A percentile compares a stretch with the other conserved stretches of the same genome.
phyloP scores from a whole-genome alignment of 2,329 filamentous ascomycete genomes.

The Diplodia scrobiculata region DNA sequence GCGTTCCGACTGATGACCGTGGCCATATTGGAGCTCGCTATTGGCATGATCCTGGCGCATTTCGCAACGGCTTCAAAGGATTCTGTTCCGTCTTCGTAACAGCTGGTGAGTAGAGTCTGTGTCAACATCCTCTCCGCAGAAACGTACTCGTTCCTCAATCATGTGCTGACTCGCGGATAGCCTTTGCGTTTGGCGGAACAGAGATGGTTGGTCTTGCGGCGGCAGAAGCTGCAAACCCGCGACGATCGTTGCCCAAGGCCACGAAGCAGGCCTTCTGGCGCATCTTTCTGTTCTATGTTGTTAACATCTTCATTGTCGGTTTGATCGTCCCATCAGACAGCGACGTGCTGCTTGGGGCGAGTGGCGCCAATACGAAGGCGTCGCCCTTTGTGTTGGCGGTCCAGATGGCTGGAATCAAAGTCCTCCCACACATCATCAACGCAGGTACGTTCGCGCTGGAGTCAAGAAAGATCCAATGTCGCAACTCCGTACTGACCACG shows the following conservation, averaged over 20 bases:
- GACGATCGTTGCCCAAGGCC: conserved; percentile 51
- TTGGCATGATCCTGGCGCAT: conserved; percentile 61
- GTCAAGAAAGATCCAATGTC: not conserved
- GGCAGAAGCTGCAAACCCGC: conserved; percentile 62
- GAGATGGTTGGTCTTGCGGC: conserved; percentile 64
- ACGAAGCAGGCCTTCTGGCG: conserved; percentile 54
- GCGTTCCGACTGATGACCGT: conserved; percentile 57
- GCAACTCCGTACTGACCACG: not conserved
- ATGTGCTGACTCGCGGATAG: conserved; percentile 32
- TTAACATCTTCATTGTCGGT: conserved; percentile 50
- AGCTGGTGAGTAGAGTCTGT: conserved; percentile 39
- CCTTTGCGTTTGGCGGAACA: conserved; percentile 64
- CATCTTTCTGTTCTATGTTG: conserved; percentile 51
- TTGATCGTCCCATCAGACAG: conserved; percentile 47
- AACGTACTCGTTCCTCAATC: too few species aligned
- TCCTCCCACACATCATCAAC: conserved; percentile 67
- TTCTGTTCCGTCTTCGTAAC: conserved; percentile 66
- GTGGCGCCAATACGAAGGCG: conserved; percentile 45
- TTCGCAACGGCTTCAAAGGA: conserved; percentile 63
- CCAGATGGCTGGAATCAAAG: conserved; percentile 61
- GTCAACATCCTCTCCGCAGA: too few species aligned
- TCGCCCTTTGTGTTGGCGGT: conserved; percentile 70
- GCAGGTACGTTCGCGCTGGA: conserved; percentile 37
- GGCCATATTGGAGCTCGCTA: conserved; percentile 64
- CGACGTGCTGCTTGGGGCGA: conserved; percentile 41